A percentile compares a stretch with the other conserved stretches of the same genome.
Conservation (phyloP, 768 basidiomycete species). For the Russula earlei region DNA sequence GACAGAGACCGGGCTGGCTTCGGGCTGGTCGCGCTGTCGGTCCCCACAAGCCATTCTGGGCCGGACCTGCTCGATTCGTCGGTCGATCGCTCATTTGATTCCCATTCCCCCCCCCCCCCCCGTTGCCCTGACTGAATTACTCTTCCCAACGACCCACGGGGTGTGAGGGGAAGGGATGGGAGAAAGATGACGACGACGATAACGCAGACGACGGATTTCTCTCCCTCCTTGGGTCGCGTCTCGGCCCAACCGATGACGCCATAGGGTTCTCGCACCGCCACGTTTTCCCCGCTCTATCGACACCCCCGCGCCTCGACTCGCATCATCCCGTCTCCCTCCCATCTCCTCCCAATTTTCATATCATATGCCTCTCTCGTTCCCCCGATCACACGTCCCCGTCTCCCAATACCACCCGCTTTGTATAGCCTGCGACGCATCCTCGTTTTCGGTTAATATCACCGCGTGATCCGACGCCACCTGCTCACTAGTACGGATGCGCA, state of each 20-base stretch:
- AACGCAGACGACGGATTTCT: no score
- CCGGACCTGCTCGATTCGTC: constrained; percentile 9
- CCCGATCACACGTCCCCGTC: not conserved
- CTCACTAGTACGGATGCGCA: not conserved
- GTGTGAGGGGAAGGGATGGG: no score
- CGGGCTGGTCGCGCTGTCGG: not conserved
- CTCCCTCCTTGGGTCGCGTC: not conserved
- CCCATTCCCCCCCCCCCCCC: not conserved
- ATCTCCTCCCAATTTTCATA: not conserved
- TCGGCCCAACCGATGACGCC: constrained; percentile 9
- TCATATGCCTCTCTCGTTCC: not conserved
- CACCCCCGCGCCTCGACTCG: constrained; percentile 16
- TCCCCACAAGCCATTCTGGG: not conserved
- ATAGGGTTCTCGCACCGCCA: not conserved
- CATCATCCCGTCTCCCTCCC: not conserved
- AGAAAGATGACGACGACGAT: no score
- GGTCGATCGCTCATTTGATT: not conserved
- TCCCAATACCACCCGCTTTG: not conserved
- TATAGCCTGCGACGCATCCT: not conserved
- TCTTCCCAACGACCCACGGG: no score
- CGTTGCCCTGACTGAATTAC: not conserved
- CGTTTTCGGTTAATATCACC: not conserved
- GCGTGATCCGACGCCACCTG: not conserved
- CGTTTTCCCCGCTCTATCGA: constrained; percentile 16
- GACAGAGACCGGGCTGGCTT: no score